Evolutionary conservation across 805 yeast genomes (phyloP).

Genomic region (Zygosaccharomyces lentus): DNA sequence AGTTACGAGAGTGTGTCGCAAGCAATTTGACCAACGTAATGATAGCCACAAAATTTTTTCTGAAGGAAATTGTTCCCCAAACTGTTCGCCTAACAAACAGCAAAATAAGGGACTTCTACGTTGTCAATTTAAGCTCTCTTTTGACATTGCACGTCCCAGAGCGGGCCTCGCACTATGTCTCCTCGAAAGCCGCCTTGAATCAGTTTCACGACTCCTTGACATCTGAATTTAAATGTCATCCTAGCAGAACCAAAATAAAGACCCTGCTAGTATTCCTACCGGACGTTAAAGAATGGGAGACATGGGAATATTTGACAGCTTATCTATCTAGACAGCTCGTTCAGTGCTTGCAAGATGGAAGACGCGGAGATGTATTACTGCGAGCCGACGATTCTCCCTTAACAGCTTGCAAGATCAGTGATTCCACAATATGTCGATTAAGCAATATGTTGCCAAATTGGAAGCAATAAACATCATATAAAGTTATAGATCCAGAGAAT

Average conservation of each 20-base stretch:
- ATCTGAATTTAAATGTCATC: constrained; percentile 16
- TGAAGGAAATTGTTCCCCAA: constrained; percentile 14
- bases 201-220: constrained; percentile 28
- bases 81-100: constrained; percentile 1
- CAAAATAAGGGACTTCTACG: constrained; percentile 12
- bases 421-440: constrained; percentile 4
- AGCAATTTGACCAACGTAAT: constrained; percentile 23
- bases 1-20: constrained; percentile 12
- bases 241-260: constrained; percentile 5
- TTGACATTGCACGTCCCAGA: constrained; percentile 4
- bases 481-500: neutral
- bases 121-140: constrained; percentile 18
- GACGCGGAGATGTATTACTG: constrained; percentile 13
- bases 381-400: neutral
- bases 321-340: constrained; percentile 12
- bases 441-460: constrained; percentile 8
- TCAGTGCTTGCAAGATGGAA: constrained; percentile 15
- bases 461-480: constrained; percentile 2
- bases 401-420: constrained; percentile 3
- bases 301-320: constrained; percentile 7
- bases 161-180: constrained; percentile 10
- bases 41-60: constrained; percentile 20
- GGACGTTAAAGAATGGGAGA: neutral
- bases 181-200: constrained; percentile 23
- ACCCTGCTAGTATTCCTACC: constrained; percentile 17